Conservation (phyloP, 768 basidiomycete species). For the Leucosporidium creatinivorum region DNA sequence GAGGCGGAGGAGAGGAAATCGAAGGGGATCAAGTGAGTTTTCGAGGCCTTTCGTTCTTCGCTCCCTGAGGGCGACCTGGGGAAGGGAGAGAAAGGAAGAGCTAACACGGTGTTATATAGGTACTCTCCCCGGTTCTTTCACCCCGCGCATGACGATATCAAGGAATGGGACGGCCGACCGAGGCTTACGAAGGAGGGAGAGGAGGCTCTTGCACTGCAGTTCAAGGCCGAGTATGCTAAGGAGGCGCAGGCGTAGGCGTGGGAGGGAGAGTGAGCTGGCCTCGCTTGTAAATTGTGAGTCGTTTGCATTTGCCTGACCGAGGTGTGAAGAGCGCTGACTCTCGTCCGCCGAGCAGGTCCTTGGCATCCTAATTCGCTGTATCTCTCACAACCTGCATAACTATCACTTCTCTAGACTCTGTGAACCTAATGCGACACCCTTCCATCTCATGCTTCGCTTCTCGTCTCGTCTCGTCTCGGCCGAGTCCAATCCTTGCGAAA, state of each 20-base stretch:
- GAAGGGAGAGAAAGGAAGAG: no score
- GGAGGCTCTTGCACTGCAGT: slow-evolving; percentile 66
- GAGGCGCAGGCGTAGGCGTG: background rate
- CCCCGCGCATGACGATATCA: slow-evolving; percentile 45
- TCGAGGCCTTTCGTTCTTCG: background rate
- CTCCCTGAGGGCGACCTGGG: background rate
- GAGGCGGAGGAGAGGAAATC: slow-evolving; percentile 77
- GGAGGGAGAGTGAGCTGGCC: background rate
- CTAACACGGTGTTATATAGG: no score
- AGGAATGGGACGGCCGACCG: slow-evolving; percentile 60
- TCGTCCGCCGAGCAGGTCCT: no score
- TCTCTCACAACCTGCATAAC: no score
- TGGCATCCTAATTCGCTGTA: no score
- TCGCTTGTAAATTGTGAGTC: background rate
- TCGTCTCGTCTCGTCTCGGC: no score
- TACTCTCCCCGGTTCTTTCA: slow-evolving; percentile 63
- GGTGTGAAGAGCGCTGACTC: no score
- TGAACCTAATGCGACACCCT: no score
- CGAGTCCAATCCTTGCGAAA: no score
- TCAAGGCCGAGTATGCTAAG: slow-evolving; percentile 17
- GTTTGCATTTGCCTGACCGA: no score
- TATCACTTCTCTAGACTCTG: no score
- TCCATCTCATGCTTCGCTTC: no score
- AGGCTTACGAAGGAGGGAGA: slow-evolving; percentile 61
- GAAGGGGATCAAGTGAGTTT: slow-evolving; percentile 43